Base-by-base conservation (phyloP, 257 asterid species). In the Nicotiana obtusifolia region DNA sequence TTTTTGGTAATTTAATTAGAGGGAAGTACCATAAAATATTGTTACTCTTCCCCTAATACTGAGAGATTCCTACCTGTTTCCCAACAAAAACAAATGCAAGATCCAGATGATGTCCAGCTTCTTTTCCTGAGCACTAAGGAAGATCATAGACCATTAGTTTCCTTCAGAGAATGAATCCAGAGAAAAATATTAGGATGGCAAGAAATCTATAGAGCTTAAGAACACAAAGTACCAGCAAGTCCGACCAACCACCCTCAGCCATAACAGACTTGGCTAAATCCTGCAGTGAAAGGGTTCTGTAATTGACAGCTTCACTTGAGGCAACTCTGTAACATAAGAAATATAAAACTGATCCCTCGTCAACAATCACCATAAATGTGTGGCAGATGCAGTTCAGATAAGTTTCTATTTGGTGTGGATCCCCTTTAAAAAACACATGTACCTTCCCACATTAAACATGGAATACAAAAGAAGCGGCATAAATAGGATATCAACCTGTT, bases 171-270 rank as follows among this genome's bases (percentile, higher is more conserved):
- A 69, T 16, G 26, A 71, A 61, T 53, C 35, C 76, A 77, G 33
- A 59, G 22, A 33, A 20, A 82, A 76, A 49, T 60, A 64, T 16
- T 14, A 22, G 16, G 41, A 53, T 14, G 15, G 22, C 15, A 73
- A 73, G 61, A 47, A 56, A 73, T 31, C 15, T 41, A 24, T 44
- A 47, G 61, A 80, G 56, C 52, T 57, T 30, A 77, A 17, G 20
- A 57, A 49, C 16, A 62, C 30, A 31, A 28, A 7, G 66, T 85
- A 95, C 99, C 98, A 95, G 87, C 83, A 90, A 86, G 84, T 88
- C 87, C 8, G 93, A 90, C 99, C 97, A 95, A 67, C 99, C 95
- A 56, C 99, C 99, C 84, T 91, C 89, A 71, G 90, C 76, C 94
- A 93, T 89, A 77, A 92, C 93, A 56, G 94, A 92, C 85, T 88